A percentile compares a stretch with the other conserved stretches of the same genome.
phyloP scores from a whole-genome alignment of 1,139 yeast species.

The Nakaseomyces sp. region DNA sequence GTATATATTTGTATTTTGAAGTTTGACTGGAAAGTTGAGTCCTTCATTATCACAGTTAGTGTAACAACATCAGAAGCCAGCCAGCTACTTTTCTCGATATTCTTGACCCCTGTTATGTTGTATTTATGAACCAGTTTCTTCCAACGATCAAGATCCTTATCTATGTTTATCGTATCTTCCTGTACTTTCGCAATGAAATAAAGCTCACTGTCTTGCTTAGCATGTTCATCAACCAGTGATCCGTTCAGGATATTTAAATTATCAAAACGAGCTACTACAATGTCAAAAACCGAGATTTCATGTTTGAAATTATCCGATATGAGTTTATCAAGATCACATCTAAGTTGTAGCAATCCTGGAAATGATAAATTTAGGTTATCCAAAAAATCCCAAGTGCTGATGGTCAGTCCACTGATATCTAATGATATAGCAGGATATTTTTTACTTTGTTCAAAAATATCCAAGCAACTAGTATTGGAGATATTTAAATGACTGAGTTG shows the following conservation, averaged over 20 bases:
- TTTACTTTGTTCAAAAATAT: constrained; percentile 10
- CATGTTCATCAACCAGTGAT: constrained; percentile 37
- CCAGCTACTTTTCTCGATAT: not conserved
- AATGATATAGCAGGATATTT: constrained; percentile 17
- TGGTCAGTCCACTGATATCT: constrained; percentile 41
- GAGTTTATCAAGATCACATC: not conserved
- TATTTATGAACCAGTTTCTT: constrained; percentile 14
- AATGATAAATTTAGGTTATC: constrained; percentile 35
- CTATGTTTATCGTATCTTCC: constrained; percentile 29
- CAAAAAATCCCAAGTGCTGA: constrained; percentile 41
- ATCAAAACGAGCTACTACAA: constrained; percentile 44
- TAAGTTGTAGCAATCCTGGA: constrained; percentile 24
- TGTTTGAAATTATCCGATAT: not conserved
- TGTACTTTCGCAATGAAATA: constrained; percentile 51
- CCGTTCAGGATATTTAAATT: constrained; percentile 47
- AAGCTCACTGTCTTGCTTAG: constrained; percentile 53
- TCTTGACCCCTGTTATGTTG: constrained; percentile 4
- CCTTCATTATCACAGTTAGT: not conserved
- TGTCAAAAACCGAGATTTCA: constrained; percentile 13
- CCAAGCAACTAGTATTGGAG: constrained; percentile 37
- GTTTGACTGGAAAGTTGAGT: too few species aligned
- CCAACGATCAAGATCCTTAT: constrained; percentile 18
- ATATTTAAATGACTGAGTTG: constrained; percentile 33
- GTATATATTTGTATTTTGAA: not conserved
- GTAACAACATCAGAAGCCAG: not conserved